phyloP scores from a whole-genome alignment of 768 basidiomycete genomes.

The Trichaptum fuscoviolaceum region DNA sequence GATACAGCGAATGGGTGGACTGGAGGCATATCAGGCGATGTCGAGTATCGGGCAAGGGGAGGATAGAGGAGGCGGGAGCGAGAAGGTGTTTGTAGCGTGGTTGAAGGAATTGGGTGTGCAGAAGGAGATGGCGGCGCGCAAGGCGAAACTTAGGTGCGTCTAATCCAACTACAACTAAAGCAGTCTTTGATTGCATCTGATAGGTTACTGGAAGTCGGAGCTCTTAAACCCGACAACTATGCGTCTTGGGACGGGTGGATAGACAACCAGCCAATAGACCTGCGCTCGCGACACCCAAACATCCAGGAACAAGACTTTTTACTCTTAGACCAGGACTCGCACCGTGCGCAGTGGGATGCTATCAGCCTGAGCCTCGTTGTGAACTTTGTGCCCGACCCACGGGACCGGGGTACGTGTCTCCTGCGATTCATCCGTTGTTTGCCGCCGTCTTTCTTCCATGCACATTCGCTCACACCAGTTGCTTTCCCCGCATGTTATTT shows the following conservation, averaged over 20 bases:
- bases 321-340: conserved; percentile 44
- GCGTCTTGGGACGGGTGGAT: conserved; percentile 65
- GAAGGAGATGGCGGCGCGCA: conserved; percentile 20
- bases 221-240: conserved; percentile 82
- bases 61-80: conserved; percentile 85
- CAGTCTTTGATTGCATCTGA: conserved; percentile 19
- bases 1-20: conserved; percentile 68
- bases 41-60: conserved; percentile 74
- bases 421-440: not conserved
- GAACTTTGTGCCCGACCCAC: conserved; percentile 77
- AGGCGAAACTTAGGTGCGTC: conserved; percentile 27
- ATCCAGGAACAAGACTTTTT: conserved; percentile 89
- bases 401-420: conserved; percentile 59
- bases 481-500: not conserved
- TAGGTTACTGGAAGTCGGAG: conserved; percentile 86
- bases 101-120: conserved; percentile 45
- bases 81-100: conserved; percentile 75
- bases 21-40: conserved; percentile 79
- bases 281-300: conserved; percentile 75
- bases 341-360: conserved; percentile 62
- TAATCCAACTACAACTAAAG: not conserved
- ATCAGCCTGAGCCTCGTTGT: conserved; percentile 86
- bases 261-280: conserved; percentile 68
- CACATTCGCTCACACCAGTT: not conserved
- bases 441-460: not conserved